These are phyloP conservation scores for Ustilago bromivora DNA, from an alignment of 1,284 basidiomycete species.

Conservation along the genomic window DNA sequence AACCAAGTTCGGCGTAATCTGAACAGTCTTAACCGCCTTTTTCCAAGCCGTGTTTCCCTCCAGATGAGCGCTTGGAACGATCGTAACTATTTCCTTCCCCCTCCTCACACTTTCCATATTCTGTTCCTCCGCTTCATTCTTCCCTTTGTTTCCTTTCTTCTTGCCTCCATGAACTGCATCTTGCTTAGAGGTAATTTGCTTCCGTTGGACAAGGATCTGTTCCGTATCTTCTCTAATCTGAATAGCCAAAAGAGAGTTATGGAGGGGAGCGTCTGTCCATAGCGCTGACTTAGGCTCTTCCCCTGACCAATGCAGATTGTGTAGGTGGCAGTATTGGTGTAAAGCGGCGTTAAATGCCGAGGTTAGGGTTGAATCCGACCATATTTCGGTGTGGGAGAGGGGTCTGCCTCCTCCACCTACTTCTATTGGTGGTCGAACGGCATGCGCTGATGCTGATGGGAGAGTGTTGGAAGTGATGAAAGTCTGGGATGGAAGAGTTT, in stretches of 20 bases:
- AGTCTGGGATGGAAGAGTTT: background rate
- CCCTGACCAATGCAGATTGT: background rate
- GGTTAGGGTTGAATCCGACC: slow-evolving; percentile 2
- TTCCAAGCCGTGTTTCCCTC: slow-evolving; percentile 36
- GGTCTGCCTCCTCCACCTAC: slow-evolving; percentile 39
- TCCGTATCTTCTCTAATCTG: slow-evolving; percentile 20
- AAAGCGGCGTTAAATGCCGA: slow-evolving; percentile 21
- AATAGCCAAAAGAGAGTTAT: slow-evolving; percentile 20
- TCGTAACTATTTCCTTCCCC: slow-evolving; percentile 10
- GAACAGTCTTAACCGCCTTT: slow-evolving; percentile 32
- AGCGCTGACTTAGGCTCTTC: slow-evolving; percentile 13
- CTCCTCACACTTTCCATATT: background rate
- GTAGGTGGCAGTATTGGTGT: slow-evolving; percentile 15
- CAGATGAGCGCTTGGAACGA: slow-evolving; percentile 19
- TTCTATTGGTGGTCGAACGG: slow-evolving; percentile 19
- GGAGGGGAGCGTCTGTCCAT: slow-evolving; percentile 30
- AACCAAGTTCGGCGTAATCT: slow-evolving; percentile 26
- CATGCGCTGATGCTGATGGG: background rate
- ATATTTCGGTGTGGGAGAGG: slow-evolving; percentile 34
- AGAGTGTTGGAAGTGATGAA: background rate
- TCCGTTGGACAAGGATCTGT: slow-evolving; percentile 20
- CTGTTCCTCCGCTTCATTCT: background rate
- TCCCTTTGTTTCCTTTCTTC: no score
- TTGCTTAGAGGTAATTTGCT: background rate
- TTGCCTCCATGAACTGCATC: background rate